A percentile compares a stretch with the other conserved stretches of the same genome.
phyloP scores from a whole-genome alignment of 306 rosid species.

The Sphenostylis stenocarpa region DNA sequence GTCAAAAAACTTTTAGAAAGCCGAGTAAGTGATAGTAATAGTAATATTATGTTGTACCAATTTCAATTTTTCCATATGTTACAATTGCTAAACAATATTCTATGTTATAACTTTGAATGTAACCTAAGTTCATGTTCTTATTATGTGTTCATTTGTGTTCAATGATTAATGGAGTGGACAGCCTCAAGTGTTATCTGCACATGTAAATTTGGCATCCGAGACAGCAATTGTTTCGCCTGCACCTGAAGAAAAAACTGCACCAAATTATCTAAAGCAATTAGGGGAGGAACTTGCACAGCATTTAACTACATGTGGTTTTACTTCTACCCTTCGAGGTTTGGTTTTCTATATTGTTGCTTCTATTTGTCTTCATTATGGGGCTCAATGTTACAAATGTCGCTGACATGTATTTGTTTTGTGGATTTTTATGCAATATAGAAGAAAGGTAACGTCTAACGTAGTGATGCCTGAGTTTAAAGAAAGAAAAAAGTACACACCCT shows the following conservation, averaged over 20 bases:
- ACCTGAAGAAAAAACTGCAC: constrained; percentile 53
- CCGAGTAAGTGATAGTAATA: constrained; percentile 46
- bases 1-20: constrained; percentile 76
- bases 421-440: neutral
- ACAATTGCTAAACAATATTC: neutral
- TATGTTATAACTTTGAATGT: neutral
- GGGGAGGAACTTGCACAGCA: constrained; percentile 88
- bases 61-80: neutral
- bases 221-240: constrained; percentile 72
- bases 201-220: constrained; percentile 76
- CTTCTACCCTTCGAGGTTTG: constrained; percentile 70
- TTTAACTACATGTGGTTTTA: constrained; percentile 81
- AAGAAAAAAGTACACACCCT: neutral
- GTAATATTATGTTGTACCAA: neutral
- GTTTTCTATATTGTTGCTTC: neutral
- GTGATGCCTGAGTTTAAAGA: neutral
- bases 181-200: constrained; percentile 90
- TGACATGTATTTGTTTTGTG: neutral
- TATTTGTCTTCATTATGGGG: neutral
- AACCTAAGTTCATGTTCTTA: constrained; percentile 18
- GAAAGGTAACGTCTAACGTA: neutral
- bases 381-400: neutral
- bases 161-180: constrained; percentile 44
- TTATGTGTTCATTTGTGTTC: neutral
- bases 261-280: constrained; percentile 58